Conservation (phyloP, 2,329 filamentous ascomycete species). For the Chaetomium globosum region DNA sequence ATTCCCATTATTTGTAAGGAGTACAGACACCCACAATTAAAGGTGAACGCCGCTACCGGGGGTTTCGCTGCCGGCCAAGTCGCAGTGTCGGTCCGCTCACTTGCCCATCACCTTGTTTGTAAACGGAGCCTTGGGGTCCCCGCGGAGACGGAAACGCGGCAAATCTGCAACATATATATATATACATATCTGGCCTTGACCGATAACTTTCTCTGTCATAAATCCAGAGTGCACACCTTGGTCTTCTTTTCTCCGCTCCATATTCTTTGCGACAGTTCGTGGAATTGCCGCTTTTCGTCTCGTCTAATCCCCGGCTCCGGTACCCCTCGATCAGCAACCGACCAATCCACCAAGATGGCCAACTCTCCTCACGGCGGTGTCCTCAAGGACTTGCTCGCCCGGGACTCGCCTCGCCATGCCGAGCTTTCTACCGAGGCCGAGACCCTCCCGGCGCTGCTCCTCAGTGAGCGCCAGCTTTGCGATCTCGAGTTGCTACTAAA, state of each 20-base stretch:
- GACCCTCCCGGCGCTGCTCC: constrained; percentile 77
- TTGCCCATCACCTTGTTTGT: constrained; percentile 9
- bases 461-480: constrained; percentile 93
- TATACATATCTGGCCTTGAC: constrained; percentile 17
- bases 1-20: constrained; percentile 1
- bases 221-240: not conserved
- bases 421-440: constrained; percentile 85
- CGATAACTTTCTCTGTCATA: not conserved
- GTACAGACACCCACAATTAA: constrained; percentile 8
- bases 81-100: constrained; percentile 19
- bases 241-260: constrained; percentile 8
- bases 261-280: constrained; percentile 4
- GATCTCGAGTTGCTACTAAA: constrained; percentile 97
- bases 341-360: constrained; percentile 55
- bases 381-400: constrained; percentile 96
- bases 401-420: constrained; percentile 80
- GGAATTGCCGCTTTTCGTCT: not conserved
- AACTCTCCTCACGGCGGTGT: constrained; percentile 83
- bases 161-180: constrained; percentile 26
- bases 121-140: constrained; percentile 23
- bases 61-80: constrained; percentile 15
- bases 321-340: constrained; percentile 10
- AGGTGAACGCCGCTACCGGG: constrained; percentile 30
- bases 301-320: not conserved
- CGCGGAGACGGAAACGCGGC: constrained; percentile 28